Conservation (phyloP, 2,329 filamentous ascomycete species). For the Amauroascus verrucosus region DNA sequence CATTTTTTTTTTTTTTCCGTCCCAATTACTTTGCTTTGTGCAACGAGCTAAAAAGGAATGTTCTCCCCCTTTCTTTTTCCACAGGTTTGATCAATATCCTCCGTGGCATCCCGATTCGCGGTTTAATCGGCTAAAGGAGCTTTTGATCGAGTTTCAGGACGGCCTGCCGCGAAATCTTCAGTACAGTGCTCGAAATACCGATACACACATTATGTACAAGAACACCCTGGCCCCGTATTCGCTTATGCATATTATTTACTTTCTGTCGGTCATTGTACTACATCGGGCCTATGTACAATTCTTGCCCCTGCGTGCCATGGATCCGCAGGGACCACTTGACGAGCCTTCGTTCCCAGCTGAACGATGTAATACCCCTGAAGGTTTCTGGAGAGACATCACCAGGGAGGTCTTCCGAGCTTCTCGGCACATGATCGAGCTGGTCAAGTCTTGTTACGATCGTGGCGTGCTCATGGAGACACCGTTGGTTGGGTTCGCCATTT, state of each 20-base stretch:
- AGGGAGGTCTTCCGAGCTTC: conserved; percentile 44
- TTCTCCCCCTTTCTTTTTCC: conserved; percentile 1
- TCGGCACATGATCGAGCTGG: conserved; percentile 44
- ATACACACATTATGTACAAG: conserved; percentile 45
- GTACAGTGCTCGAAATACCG: conserved; percentile 43
- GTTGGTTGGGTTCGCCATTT: conserved; percentile 46
- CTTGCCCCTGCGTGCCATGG: conserved; percentile 40
- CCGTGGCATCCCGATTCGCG: conserved; percentile 45
- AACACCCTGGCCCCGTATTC: conserved; percentile 45
- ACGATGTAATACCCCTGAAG: conserved; percentile 34
- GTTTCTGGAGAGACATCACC: conserved; percentile 45
- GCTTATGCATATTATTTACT: conserved; percentile 46
- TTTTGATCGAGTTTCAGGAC: conserved; percentile 42
- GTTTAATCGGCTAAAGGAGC: conserved; percentile 39
- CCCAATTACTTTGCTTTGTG: no score
- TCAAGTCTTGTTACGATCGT: conserved; percentile 42
- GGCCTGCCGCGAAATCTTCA: conserved; percentile 43
- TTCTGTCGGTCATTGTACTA: conserved; percentile 46
- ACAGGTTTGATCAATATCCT: conserved; percentile 39
- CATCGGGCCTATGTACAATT: conserved; percentile 49
- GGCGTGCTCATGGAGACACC: conserved; percentile 46
- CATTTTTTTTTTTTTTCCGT: background rate
- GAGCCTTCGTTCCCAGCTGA: conserved; percentile 39
- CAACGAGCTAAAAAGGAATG: background rate
- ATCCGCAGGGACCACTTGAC: conserved; percentile 46